Conservation (phyloP, 2,329 filamentous ascomycete genomes). For the Venturia carpophila region DNA sequence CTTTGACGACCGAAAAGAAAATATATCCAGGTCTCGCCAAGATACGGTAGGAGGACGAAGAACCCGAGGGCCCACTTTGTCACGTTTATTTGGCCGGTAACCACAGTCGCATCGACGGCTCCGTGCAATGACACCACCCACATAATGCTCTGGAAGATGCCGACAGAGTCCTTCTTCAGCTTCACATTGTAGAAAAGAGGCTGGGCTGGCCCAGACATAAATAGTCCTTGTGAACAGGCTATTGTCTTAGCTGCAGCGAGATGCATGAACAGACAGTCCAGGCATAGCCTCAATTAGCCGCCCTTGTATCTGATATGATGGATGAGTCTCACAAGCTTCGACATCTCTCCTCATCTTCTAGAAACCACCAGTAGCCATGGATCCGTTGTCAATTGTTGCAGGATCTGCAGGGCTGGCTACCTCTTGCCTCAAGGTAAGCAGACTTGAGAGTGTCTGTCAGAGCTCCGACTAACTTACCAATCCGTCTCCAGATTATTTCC, state of each 20-base stretch:
- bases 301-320: background rate
- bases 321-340: background rate
- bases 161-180: background rate
- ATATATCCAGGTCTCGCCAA: too few species aligned
- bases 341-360: background rate
- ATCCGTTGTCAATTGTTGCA: slow-evolving; percentile 7
- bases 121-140: too few species aligned
- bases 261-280: background rate
- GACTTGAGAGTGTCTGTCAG: background rate
- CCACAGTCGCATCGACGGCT: too few species aligned
- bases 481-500: background rate
- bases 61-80: too few species aligned
- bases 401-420: slow-evolving; percentile 5
- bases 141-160: background rate
- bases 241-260: background rate
- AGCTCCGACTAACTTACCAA: background rate
- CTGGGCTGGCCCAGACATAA: background rate
- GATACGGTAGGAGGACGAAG: too few species aligned
- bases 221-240: background rate
- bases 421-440: slow-evolving; percentile 4
- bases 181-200: background rate
- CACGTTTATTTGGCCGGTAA: too few species aligned
- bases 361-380: background rate
- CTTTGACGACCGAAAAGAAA: too few species aligned
- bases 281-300: background rate